Conservation (phyloP, 2,329 filamentous ascomycete genomes). For the Paraphaeosphaeria sporulosa region DNA sequence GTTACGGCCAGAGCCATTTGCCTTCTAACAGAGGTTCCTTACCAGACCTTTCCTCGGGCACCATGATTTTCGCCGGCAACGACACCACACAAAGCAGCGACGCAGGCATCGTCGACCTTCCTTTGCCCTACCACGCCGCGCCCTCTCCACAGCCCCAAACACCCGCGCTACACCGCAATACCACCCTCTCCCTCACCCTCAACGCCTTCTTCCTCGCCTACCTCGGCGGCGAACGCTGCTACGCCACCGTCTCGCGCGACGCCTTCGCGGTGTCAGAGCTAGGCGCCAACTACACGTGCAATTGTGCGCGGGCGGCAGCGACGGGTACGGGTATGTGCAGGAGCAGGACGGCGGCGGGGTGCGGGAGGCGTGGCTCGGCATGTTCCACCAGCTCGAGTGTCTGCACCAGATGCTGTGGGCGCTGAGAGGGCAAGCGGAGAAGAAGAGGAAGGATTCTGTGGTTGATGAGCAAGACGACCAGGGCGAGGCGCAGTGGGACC, state of each 20-base stretch:
- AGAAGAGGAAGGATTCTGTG: slow-evolving; percentile 11
- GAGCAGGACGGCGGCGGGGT: slow-evolving; percentile 11
- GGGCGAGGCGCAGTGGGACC: slow-evolving; percentile 1
- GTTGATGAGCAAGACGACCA: neutral
- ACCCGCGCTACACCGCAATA: slow-evolving; percentile 16
- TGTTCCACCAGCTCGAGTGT: slow-evolving; percentile 27
- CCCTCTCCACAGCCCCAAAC: too few species aligned
- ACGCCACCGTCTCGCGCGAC: slow-evolving; percentile 10
- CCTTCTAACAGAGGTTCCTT: too few species aligned
- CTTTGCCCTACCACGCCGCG: neutral
- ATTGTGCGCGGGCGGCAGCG: slow-evolving; percentile 13
- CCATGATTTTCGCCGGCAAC: too few species aligned
- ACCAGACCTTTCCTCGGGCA: too few species aligned
- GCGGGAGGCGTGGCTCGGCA: slow-evolving; percentile 13
- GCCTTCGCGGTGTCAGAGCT: slow-evolving; percentile 15
- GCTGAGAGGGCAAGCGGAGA: slow-evolving; percentile 8
- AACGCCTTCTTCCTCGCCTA: slow-evolving; percentile 26
- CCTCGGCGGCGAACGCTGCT: neutral
- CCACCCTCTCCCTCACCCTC: slow-evolving; percentile 15
- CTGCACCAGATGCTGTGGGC: slow-evolving; percentile 14
- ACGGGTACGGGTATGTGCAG: slow-evolving; percentile 16
- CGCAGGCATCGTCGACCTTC: neutral
- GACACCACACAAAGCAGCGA: neutral
- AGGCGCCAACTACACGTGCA: slow-evolving; percentile 23
- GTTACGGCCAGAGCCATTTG: too few species aligned